Conservation (phyloP, 2,329 filamentous ascomycete genomes). For the Paraconiothyrium brasiliense region DNA sequence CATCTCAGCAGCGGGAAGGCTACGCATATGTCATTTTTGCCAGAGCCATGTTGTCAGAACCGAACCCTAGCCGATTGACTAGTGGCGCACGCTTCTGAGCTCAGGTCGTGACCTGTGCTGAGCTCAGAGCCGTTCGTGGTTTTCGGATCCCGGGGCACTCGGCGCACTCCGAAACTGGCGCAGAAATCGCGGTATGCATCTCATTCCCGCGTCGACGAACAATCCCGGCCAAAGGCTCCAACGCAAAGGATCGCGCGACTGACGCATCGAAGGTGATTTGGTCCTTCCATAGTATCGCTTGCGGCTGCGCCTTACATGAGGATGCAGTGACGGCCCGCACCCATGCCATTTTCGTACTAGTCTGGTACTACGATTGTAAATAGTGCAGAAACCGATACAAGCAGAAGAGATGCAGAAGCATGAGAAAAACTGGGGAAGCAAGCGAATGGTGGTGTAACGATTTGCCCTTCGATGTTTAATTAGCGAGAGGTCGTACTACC, state of each 20-base stretch:
- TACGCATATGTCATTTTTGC: conserved; percentile 10
- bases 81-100: conserved; percentile 12
- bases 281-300: neutral
- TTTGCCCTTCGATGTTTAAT: neutral
- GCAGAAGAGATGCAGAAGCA: neutral
- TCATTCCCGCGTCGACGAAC: conserved; percentile 6
- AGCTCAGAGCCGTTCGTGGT: conserved; percentile 12
- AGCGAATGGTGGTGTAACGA: neutral
- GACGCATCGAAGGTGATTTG: conserved; percentile 3
- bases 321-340: neutral
- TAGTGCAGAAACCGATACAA: neutral
- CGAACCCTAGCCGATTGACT: conserved; percentile 3
- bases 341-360: neutral
- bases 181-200: conserved; percentile 10
- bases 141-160: conserved; percentile 12
- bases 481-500: conserved; percentile 2
- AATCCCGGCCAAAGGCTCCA: conserved; percentile 4
- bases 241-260: conserved; percentile 2
- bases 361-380: neutral
- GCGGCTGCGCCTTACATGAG: neutral
- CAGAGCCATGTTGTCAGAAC: conserved; percentile 9
- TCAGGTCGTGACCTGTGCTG: conserved; percentile 14
- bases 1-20: neutral
- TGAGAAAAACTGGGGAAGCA: conserved; percentile 4
- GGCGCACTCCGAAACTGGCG: conserved; percentile 15